These are phyloP conservation scores for Colletotrichum sojae DNA, from an alignment of 2,329 filamentous ascomycete genomes.

Conservation along the genomic window DNA sequence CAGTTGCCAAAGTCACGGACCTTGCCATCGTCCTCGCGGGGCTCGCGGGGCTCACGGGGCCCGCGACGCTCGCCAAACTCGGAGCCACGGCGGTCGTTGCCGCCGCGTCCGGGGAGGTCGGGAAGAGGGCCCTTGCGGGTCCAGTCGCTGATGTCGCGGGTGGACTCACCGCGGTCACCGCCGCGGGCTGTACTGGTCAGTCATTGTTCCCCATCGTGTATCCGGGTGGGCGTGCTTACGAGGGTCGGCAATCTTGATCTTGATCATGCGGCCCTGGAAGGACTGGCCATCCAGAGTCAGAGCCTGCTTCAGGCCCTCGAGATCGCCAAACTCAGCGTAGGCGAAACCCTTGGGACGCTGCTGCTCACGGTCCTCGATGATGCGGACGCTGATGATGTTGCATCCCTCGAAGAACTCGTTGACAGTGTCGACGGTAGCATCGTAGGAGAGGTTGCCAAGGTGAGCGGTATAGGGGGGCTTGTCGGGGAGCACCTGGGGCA, in stretches of 20 bases:
- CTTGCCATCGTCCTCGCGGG: conserved; percentile 77
- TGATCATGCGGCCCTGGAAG: conserved; percentile 90
- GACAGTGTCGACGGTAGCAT: conserved; percentile 87
- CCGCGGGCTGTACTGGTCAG: conserved; percentile 82
- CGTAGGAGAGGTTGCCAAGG: conserved; percentile 96
- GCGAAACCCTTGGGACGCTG: conserved; percentile 97
- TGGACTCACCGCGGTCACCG: conserved; percentile 75
- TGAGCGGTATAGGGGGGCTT: conserved; percentile 97
- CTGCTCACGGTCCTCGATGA: conserved; percentile 96
- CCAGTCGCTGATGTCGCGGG: conserved; percentile 90
- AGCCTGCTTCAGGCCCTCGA: conserved; percentile 93
- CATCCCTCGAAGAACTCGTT: conserved; percentile 89
- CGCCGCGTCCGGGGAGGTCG: conserved; percentile 73
- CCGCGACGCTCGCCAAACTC: conserved; percentile 61
- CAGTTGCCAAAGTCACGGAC: conserved; percentile 88
- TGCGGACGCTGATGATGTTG: conserved; percentile 89
- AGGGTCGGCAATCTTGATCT: conserved; percentile 96
- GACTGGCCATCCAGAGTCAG: conserved; percentile 84
- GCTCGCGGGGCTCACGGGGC: conserved; percentile 74
- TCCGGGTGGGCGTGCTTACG: conserved; percentile 75
- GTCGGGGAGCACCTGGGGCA: conserved; percentile 73
- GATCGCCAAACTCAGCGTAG: conserved; percentile 91
- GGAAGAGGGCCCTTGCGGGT: conserved; percentile 91
- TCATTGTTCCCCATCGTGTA: background rate
- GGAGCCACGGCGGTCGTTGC: conserved; percentile 58